Percentiles rank a stretch among this genome's conserved stretches.
Conservation (phyloP, 2,329 filamentous ascomycete species). For the Alternaria sp. region DNA sequence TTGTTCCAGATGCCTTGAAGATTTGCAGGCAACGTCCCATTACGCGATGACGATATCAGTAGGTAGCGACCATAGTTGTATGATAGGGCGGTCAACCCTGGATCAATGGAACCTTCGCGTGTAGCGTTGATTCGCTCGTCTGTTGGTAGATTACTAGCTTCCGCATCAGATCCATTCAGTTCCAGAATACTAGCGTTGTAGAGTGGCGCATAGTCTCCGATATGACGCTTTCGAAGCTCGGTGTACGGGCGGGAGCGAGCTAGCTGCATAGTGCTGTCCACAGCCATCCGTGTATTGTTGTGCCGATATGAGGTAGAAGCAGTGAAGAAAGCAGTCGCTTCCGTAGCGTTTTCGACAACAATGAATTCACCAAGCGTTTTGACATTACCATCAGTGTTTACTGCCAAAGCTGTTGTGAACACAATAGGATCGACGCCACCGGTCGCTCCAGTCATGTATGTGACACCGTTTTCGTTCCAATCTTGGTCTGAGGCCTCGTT, state of each 20-base stretch:
- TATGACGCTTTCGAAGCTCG: slow-evolving; percentile 40
- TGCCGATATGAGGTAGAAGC: slow-evolving; percentile 54
- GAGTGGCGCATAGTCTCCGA: slow-evolving; percentile 39
- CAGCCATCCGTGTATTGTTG: slow-evolving; percentile 33
- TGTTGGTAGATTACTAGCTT: slow-evolving; percentile 7
- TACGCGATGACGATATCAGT: slow-evolving; percentile 47
- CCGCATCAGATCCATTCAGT: not conserved
- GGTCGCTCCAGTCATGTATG: slow-evolving; percentile 13
- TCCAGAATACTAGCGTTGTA: slow-evolving; percentile 16
- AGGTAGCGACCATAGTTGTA: slow-evolving; percentile 53
- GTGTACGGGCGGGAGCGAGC: slow-evolving; percentile 29
- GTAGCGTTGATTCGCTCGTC: slow-evolving; percentile 10
- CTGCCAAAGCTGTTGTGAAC: slow-evolving; percentile 7
- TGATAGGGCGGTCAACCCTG: slow-evolving; percentile 43
- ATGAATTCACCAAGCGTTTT: slow-evolving; percentile 10
- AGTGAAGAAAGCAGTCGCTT: slow-evolving; percentile 50
- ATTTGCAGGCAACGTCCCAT: slow-evolving; percentile 51
- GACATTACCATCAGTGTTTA: slow-evolving; percentile 11
- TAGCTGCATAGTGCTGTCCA: slow-evolving; percentile 31
- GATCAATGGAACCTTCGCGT: slow-evolving; percentile 14
- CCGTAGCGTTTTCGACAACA: slow-evolving; percentile 38
- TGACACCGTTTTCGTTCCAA: slow-evolving; percentile 5
- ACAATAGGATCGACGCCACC: slow-evolving; percentile 7
- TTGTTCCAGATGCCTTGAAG: slow-evolving; percentile 58
- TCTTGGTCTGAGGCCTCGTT: slow-evolving; percentile 12